phyloP scores from a whole-genome alignment of 2,329 filamentous ascomycete genomes.

The Aspergillus sp. region DNA sequence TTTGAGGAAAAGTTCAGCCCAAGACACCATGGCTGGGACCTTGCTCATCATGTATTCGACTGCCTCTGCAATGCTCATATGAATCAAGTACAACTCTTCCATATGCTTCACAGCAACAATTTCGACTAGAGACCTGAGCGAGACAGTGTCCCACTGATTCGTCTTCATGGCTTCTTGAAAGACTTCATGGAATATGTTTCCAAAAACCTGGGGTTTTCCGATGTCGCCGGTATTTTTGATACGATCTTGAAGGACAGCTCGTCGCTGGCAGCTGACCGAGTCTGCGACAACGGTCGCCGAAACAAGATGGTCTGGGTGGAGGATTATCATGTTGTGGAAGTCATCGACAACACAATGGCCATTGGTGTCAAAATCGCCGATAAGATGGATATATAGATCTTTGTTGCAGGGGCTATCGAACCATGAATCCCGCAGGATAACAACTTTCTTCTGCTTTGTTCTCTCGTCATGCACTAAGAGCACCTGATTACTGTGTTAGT shows the following conservation, averaged over 20 bases:
- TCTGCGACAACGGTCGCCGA: slow-evolving; percentile 96
- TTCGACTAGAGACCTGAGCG: slow-evolving; percentile 66
- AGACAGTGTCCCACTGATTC: slow-evolving; percentile 75
- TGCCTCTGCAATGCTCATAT: slow-evolving; percentile 70
- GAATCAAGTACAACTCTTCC: slow-evolving; percentile 86
- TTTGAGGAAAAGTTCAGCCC: slow-evolving; percentile 80
- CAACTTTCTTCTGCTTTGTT: slow-evolving; percentile 62
- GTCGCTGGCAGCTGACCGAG: slow-evolving; percentile 85
- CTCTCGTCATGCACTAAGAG: slow-evolving; percentile 79
- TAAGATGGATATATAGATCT: slow-evolving; percentile 80
- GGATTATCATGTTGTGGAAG: slow-evolving; percentile 77
- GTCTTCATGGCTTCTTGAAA: slow-evolving; percentile 86
- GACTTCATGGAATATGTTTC: slow-evolving; percentile 89
- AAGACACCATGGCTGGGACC: slow-evolving; percentile 75
- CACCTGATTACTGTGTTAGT: slow-evolving; percentile 54
- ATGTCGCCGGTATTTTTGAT: slow-evolving; percentile 86
- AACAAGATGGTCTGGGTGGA: slow-evolving; percentile 93
- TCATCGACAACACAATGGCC: slow-evolving; percentile 84
- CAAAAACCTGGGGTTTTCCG: slow-evolving; percentile 81
- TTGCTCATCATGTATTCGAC: slow-evolving; percentile 79
- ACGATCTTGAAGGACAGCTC: slow-evolving; percentile 90
- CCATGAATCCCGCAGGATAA: slow-evolving; percentile 85
- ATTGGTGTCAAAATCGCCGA: slow-evolving; percentile 68
- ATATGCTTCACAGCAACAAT: slow-evolving; percentile 72
- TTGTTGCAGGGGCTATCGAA: slow-evolving; percentile 72